phyloP scores from a whole-genome alignment of 345 rosid species.

The Hypericum androsaemum region DNA sequence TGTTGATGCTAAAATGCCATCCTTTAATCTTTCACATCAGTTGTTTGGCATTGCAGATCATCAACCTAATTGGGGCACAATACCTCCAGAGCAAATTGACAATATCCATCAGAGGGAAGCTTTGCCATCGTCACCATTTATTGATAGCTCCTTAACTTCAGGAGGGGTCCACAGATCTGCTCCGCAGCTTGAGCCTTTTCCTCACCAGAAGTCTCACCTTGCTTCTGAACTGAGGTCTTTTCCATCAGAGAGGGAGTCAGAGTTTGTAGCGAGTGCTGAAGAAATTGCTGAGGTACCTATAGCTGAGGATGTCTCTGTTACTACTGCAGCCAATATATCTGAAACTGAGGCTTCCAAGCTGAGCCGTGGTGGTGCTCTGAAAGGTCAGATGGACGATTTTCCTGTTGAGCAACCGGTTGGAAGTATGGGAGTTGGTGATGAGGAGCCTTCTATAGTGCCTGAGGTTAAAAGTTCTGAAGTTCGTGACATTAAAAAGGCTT shows the following conservation, averaged over 20 bases:
- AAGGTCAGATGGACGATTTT: conserved; percentile 19
- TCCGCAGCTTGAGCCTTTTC: conserved; percentile 14
- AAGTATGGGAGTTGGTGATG: conserved; percentile 27
- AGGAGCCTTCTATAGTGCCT: conserved; percentile 17
- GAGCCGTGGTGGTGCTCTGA: conserved; percentile 14
- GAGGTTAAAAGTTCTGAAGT: conserved; percentile 44
- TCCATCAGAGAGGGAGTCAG: conserved; percentile 20
- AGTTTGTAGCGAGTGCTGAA: conserved; percentile 19
- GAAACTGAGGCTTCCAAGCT: conserved; percentile 22
- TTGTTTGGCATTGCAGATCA: conserved; percentile 28
- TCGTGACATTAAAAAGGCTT: conserved; percentile 46
- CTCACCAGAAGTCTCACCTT: conserved; percentile 18
- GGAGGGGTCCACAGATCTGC: conserved; percentile 25
- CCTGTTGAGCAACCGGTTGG: conserved; percentile 19
- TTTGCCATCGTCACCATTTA: conserved; percentile 19
- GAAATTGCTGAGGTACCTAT: conserved; percentile 15
- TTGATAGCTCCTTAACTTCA: conserved; percentile 25
- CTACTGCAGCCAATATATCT: conserved; percentile 19
- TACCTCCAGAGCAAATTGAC: conserved; percentile 25
- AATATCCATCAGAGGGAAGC: conserved; percentile 31
- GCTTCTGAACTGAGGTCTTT: conserved; percentile 21
- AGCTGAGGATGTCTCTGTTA: conserved; percentile 13
- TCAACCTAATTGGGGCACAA: conserved; percentile 29
- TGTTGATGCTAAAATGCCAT: conserved; percentile 32
- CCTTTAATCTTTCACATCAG: conserved; percentile 44